These are phyloP conservation scores for Entomortierella chlamydospora DNA, from an alignment of 192 early-diverging fungal genomes.

Conservation along the genomic window DNA sequence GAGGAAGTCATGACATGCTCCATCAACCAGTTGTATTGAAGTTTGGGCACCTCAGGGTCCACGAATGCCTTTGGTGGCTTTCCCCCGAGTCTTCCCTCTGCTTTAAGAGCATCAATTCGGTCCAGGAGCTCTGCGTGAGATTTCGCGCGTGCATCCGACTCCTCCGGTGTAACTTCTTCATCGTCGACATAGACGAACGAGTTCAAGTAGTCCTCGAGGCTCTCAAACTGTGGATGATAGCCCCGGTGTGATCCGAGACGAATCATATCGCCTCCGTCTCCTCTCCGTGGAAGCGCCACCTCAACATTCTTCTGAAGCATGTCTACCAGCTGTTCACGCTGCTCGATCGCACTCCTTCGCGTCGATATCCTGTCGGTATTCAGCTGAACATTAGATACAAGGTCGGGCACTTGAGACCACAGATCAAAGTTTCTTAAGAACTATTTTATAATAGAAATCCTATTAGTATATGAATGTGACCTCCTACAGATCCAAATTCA, in stretches of 20 bases:
- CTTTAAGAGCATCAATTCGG: slow-evolving; percentile 57
- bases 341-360: slow-evolving; percentile 53
- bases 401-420: slow-evolving; percentile 62
- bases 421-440: slow-evolving; percentile 50
- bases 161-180: slow-evolving; percentile 67
- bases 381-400: slow-evolving; percentile 55
- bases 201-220: slow-evolving; percentile 58
- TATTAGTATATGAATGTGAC: not conserved
- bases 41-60: slow-evolving; percentile 48
- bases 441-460: slow-evolving; percentile 5
- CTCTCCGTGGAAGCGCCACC: slow-evolving; percentile 24
- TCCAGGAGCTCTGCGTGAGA: slow-evolving; percentile 57
- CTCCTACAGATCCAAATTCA: no score
- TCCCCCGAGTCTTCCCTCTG: slow-evolving; percentile 61
- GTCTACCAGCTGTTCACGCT: slow-evolving; percentile 58
- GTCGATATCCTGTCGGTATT: slow-evolving; percentile 58
- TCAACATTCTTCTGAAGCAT: slow-evolving; percentile 60
- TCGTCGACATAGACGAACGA: slow-evolving; percentile 73
- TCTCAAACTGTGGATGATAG: slow-evolving; percentile 16
- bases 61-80: slow-evolving; percentile 47
- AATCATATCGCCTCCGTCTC: slow-evolving; percentile 8
- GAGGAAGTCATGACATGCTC: slow-evolving; percentile 48
- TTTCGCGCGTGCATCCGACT: slow-evolving; percentile 43
- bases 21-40: slow-evolving; percentile 61
- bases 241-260: slow-evolving; percentile 15